Conservation (phyloP, 139 green algal species). For the Coelastrella sp. region DNA sequence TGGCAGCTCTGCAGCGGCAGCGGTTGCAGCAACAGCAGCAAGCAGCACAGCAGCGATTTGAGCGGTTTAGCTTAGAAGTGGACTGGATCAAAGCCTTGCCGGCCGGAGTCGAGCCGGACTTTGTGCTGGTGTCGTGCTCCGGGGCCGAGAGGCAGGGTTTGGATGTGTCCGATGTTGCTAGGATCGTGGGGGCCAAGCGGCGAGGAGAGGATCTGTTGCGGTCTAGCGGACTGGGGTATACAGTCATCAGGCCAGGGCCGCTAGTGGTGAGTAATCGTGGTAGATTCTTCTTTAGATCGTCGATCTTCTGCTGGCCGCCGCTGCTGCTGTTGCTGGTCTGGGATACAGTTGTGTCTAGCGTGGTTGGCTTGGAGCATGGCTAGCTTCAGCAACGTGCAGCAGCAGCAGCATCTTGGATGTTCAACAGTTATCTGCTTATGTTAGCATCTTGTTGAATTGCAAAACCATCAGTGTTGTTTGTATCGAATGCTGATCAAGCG, state of each 20-base stretch:
- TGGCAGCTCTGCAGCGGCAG: not conserved
- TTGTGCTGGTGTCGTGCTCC: conserved; percentile 94
- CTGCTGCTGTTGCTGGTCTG: not conserved
- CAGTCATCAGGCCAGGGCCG: conserved; percentile 88
- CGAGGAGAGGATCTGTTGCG: conserved; percentile 88
- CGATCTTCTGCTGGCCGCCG: too few species aligned
- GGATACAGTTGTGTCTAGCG: too few species aligned
- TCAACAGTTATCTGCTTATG: too few species aligned
- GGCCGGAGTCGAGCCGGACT: conserved; percentile 88
- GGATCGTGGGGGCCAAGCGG: conserved; percentile 77
- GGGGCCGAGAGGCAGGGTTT: conserved; percentile 54
- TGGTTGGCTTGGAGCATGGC: too few species aligned
- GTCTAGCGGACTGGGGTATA: conserved; percentile 94
- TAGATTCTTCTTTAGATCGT: too few species aligned
- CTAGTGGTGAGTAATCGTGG: conserved; percentile 32
- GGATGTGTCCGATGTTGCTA: conserved; percentile 59
- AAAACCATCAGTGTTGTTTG: too few species aligned
- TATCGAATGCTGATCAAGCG: too few species aligned
- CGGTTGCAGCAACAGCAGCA: conserved; percentile 2
- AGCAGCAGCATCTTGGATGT: too few species aligned
- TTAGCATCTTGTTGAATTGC: too few species aligned
- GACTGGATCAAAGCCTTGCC: conserved; percentile 89
- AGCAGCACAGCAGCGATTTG: conserved; percentile 1
- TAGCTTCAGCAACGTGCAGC: too few species aligned
- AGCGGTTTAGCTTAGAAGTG: conserved; percentile 78